Evolutionary conservation across 176 grass and related monocot species (phyloP).

Genomic region (Phoenix roebelenii): DNA sequence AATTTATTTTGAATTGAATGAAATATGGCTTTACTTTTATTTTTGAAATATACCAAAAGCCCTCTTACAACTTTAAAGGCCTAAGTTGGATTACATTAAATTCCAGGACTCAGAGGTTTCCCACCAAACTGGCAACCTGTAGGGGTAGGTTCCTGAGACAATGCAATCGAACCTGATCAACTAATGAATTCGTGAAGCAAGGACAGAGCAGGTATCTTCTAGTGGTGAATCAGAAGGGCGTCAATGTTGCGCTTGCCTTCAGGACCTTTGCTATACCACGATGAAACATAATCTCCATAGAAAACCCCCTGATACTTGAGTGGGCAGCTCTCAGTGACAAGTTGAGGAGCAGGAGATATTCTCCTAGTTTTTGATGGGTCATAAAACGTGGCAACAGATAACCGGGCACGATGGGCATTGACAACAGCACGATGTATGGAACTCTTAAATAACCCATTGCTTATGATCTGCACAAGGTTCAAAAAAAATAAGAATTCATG

Average conservation of each 20-base stretch:
- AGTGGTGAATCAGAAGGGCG: conserved; percentile 40
- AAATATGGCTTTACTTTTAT: no score
- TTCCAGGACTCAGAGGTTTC: no score
- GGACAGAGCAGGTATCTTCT: no score
- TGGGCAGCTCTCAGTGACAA: conserved; percentile 36
- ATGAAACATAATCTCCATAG: conserved; percentile 83
- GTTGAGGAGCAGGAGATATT: conserved; percentile 51
- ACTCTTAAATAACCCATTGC: conserved; percentile 72
- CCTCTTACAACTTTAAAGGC: no score
- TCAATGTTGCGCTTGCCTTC: conserved; percentile 92
- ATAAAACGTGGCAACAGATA: conserved; percentile 88
- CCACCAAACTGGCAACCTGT: no score
- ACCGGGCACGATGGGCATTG: conserved; percentile 43
- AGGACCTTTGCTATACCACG: conserved; percentile 90
- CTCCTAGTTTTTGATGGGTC: conserved; percentile 66
- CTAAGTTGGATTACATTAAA: no score
- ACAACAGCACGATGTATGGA: conserved; percentile 74
- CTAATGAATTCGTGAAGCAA: no score
- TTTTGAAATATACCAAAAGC: no score
- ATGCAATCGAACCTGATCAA: no score
- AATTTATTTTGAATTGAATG: no score
- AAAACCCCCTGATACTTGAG: conserved; percentile 62
- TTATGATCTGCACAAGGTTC: conserved; percentile 55
- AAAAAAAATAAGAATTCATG: conserved; percentile 2
- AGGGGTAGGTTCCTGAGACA: no score